Evolutionary conservation across 2,329 filamentous ascomycete species (phyloP).

Genomic region (Metarhizium rileyi): DNA sequence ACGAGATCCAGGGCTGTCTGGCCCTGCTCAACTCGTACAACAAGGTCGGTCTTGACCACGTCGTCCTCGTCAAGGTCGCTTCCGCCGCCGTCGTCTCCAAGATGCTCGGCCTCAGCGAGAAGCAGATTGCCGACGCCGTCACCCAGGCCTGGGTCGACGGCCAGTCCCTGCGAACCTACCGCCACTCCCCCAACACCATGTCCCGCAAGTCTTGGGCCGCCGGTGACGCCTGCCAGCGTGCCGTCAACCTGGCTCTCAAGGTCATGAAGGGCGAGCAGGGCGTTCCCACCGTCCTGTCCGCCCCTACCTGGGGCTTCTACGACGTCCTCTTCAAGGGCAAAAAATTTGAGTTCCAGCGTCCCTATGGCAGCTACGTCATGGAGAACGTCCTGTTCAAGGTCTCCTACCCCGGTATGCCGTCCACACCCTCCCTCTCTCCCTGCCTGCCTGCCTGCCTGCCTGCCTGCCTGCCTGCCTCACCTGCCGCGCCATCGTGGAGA

Average conservation of each 20-base stretch:
- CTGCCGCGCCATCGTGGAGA: neutral
- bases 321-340: constrained; percentile 96
- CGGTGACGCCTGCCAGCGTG: constrained; percentile 92
- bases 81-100: constrained; percentile 90
- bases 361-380: constrained; percentile 98
- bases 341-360: constrained; percentile 90
- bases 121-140: constrained; percentile 89
- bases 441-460: neutral
- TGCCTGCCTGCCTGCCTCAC: neutral
- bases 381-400: constrained; percentile 99
- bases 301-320: constrained; percentile 96
- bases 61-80: constrained; percentile 95
- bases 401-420: constrained; percentile 76
- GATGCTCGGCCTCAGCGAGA: constrained; percentile 82
- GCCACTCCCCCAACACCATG: constrained; percentile 98
- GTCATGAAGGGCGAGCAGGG: constrained; percentile 86
- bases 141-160: constrained; percentile 97
- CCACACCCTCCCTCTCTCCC: neutral
- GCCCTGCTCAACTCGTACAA: constrained; percentile 98
- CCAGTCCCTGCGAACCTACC: constrained; percentile 91
- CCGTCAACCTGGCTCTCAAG: constrained; percentile 84
- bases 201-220: constrained; percentile 98
- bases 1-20: constrained; percentile 96
- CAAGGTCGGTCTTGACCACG: constrained; percentile 96
- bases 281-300: constrained; percentile 84